These are phyloP conservation scores for Ballota nigra DNA, from an alignment of 257 asterid genomes.

Conservation along the genomic window DNA sequence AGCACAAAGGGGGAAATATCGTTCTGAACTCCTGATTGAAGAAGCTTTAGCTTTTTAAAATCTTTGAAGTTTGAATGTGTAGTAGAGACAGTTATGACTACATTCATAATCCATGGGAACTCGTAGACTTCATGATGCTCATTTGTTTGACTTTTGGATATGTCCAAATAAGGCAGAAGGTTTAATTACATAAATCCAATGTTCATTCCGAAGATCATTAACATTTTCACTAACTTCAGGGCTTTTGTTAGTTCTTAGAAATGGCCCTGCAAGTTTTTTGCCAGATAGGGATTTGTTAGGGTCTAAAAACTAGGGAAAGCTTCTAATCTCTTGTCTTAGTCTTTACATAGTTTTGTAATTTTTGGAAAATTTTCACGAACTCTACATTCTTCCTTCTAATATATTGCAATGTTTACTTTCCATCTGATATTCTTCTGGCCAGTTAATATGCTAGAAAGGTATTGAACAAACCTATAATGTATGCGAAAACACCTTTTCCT, in stretches of 20 bases:
- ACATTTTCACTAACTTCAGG: neutral
- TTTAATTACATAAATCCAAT: neutral
- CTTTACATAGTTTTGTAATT: neutral
- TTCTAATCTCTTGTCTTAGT: neutral
- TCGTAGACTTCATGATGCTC: neutral
- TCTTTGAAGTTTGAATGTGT: neutral
- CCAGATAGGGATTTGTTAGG: neutral
- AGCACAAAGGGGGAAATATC: neutral
- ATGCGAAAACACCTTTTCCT: neutral
- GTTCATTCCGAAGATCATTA: neutral
- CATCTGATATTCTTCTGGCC: neutral
- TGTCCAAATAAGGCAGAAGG: neutral
- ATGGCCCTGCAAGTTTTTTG: neutral
- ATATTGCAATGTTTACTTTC: neutral
- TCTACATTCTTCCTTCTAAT: neutral
- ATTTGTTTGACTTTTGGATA: neutral
- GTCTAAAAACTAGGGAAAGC: neutral
- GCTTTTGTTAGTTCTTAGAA: neutral
- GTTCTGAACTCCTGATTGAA: neutral
- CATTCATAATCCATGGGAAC: neutral
- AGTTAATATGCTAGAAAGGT: neutral
- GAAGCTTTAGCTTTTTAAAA: neutral
- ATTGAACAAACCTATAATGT: neutral
- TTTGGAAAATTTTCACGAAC: neutral
- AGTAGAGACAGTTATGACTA: neutral